Percentiles rank a stretch among this genome's conserved stretches.
Conservation (phyloP, 2,329 filamentous ascomycete species). For the Nemania diffusa region DNA sequence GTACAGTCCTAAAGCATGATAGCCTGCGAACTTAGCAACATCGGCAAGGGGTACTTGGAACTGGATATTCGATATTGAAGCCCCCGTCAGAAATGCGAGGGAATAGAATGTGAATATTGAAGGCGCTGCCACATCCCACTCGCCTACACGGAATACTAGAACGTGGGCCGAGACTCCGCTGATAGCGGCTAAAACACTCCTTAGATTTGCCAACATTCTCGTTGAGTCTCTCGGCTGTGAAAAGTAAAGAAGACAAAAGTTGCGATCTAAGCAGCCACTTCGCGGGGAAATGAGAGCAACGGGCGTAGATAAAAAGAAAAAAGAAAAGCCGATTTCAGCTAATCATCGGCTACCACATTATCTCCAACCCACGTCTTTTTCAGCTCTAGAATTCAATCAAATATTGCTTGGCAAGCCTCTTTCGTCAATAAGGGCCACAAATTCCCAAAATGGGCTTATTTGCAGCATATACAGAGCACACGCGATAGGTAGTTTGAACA, state of each 20-base stretch:
- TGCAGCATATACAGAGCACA: no score
- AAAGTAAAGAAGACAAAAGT: neutral
- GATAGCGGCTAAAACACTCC: neutral
- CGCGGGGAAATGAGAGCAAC: neutral
- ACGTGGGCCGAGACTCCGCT: constrained; percentile 18
- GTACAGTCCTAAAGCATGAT: constrained; percentile 32
- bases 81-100: neutral
- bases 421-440: neutral
- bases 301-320: neutral
- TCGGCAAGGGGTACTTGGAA: neutral
- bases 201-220: neutral
- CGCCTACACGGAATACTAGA: constrained; percentile 20
- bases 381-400: no score
- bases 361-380: neutral
- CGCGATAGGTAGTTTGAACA: no score
- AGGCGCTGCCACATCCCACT: constrained; percentile 20
- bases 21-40: neutral
- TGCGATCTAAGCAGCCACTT: neutral
- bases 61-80: neutral
- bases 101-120: constrained; percentile 12
- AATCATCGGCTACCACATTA: neutral
- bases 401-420: neutral
- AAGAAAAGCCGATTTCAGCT: neutral
- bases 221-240: neutral
- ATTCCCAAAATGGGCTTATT: neutral